Conservation (phyloP, 2,329 filamentous ascomycete genomes). For the Claviceps pusilla region DNA sequence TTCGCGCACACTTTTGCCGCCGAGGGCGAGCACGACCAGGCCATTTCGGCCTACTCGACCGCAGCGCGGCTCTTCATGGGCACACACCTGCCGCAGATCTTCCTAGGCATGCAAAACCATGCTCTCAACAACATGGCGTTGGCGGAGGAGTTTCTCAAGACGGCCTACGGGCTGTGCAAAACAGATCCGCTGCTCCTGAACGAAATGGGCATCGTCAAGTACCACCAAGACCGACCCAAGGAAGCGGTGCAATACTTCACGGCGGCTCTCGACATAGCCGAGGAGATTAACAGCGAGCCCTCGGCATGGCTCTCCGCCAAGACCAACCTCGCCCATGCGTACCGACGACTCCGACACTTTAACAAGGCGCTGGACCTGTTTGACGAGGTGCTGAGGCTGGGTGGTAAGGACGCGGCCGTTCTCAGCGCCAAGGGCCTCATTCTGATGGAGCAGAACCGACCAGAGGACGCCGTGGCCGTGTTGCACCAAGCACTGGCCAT, state of each 20-base stretch:
- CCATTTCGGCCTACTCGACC: constrained; percentile 92
- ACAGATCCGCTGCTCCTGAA: constrained; percentile 84
- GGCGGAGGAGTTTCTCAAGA: constrained; percentile 86
- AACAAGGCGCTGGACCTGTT: constrained; percentile 66
- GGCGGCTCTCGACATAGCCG: constrained; percentile 60
- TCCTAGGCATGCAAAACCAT: constrained; percentile 96
- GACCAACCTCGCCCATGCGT: constrained; percentile 79
- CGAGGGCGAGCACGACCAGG: constrained; percentile 95
- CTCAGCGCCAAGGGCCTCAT: constrained; percentile 77
- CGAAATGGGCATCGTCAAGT: constrained; percentile 90
- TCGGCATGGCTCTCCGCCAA: constrained; percentile 71
- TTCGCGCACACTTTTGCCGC: constrained; percentile 97
- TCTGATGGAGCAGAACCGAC: constrained; percentile 58
- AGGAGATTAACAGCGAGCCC: constrained; percentile 68
- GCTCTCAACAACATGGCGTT: constrained; percentile 88
- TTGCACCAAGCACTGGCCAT: constrained; percentile 76
- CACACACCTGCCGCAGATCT: constrained; percentile 87
- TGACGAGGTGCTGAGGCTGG: constrained; percentile 70
- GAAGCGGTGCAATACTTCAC: constrained; percentile 66
- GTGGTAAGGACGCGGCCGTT: constrained; percentile 62
- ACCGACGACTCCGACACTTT: constrained; percentile 55
- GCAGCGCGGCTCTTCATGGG: constrained; percentile 91
- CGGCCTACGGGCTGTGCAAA: constrained; percentile 68
- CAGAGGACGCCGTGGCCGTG: constrained; percentile 63
- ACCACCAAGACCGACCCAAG: constrained; percentile 68